These are phyloP conservation scores for Botryosphaeria dothidea DNA, from an alignment of 2,329 filamentous ascomycete genomes.

Conservation along the genomic window DNA sequence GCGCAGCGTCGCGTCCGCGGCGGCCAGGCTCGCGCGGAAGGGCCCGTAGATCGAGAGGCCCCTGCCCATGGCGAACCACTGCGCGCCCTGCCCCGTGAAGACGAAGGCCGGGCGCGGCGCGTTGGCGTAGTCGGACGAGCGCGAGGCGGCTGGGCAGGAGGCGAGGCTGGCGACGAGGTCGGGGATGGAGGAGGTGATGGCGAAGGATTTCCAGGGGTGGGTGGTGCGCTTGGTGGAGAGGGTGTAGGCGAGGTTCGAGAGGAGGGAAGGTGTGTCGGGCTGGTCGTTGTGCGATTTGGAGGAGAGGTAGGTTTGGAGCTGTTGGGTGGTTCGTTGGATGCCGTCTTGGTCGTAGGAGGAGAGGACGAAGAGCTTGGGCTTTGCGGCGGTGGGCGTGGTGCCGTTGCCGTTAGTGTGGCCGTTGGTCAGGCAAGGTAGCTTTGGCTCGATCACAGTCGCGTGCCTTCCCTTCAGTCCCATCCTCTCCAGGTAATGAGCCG, in stretches of 20 bases:
- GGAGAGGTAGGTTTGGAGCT: neutral
- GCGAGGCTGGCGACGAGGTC: neutral
- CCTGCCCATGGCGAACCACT: conserved; percentile 24
- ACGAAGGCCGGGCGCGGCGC: conserved; percentile 22
- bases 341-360: conserved; percentile 1
- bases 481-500: neutral
- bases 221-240: neutral
- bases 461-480: neutral
- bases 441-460: neutral
- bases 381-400: neutral
- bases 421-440: neutral
- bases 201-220: neutral
- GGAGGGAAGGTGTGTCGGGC: neutral
- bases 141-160: neutral
- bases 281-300: neutral
- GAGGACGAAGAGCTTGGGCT: neutral
- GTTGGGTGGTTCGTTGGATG: neutral
- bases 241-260: conserved; percentile 10
- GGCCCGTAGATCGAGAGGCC: conserved; percentile 6
- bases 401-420: neutral
- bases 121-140: conserved; percentile 1
- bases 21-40: neutral
- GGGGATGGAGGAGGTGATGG: neutral
- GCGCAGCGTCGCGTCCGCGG: conserved; percentile 20
- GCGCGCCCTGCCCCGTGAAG: conserved; percentile 35